Conservation (phyloP, 257 asterid species). For the Solanum etuberosum region DNA sequence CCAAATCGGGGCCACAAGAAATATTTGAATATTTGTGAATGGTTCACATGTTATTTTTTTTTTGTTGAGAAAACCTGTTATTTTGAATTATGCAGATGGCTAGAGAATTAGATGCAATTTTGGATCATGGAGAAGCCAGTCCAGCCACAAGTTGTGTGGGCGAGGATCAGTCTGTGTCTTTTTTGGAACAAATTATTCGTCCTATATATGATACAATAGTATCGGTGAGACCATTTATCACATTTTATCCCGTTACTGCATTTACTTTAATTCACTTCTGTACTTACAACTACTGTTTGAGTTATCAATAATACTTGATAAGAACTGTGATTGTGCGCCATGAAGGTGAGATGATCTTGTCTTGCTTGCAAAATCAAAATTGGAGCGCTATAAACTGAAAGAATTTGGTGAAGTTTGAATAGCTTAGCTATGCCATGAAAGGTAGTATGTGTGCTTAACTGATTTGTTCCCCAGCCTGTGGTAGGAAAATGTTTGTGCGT, state of each 20-base stretch:
- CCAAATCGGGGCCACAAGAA: not conserved
- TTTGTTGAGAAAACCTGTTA: not conserved
- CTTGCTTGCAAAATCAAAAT: not conserved
- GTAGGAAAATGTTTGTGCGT: not conserved
- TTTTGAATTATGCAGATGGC: constrained; percentile 67
- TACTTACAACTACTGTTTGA: not conserved
- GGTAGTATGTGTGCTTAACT: not conserved
- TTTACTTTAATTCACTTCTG: not conserved
- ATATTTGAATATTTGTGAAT: not conserved
- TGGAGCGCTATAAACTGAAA: not conserved
- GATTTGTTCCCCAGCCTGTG: not conserved
- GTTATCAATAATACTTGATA: not conserved
- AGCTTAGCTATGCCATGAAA: not conserved
- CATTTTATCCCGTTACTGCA: not conserved
- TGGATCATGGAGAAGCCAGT: constrained; percentile 76
- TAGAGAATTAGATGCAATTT: constrained; percentile 67
- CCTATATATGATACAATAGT: constrained; percentile 55
- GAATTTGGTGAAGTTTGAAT: not conserved
- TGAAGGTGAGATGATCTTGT: not conserved
- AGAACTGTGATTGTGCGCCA: not conserved
- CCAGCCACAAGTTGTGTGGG: constrained; percentile 48
- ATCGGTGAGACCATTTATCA: constrained; percentile 31
- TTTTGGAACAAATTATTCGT: constrained; percentile 52
- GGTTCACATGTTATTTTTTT: not conserved
- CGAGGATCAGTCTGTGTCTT: constrained; percentile 55